These are phyloP conservation scores for Pythium vanterpoolii DNA, from an alignment of 352 stramenopile genomes.

Conservation along the genomic window DNA sequence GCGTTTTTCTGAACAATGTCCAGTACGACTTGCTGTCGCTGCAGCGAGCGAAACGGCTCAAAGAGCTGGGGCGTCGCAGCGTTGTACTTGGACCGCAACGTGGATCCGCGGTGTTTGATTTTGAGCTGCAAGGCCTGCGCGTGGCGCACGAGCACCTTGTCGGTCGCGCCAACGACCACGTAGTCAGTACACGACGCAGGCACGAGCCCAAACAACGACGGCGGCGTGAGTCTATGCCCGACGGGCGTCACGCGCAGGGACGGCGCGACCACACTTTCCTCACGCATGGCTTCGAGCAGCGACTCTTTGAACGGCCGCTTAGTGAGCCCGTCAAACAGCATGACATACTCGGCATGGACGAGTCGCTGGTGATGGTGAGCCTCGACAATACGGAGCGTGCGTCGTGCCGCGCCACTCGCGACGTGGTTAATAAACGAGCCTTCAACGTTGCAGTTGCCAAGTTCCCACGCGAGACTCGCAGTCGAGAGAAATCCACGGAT, in stretches of 20 bases:
- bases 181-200: conserved; percentile 35
- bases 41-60: conserved; percentile 68
- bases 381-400: conserved; percentile 26
- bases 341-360: conserved; percentile 52
- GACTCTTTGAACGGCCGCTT: conserved; percentile 72
- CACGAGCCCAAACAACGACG: conserved; percentile 12
- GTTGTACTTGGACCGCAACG: conserved; percentile 53
- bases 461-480: conserved; percentile 45
- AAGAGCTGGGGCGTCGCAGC: conserved; percentile 39
- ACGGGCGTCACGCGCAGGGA: conserved; percentile 44
- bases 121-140: conserved; percentile 65
- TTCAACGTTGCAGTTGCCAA: conserved; percentile 64
- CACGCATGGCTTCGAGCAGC: conserved; percentile 62
- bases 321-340: conserved; percentile 63
- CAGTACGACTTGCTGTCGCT: conserved; percentile 71
- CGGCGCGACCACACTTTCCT: conserved; percentile 57
- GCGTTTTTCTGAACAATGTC: conserved; percentile 75
- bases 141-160: conserved; percentile 55
- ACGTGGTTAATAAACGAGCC: conserved; percentile 67
- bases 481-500: conserved; percentile 38
- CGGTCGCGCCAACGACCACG: conserved; percentile 51
- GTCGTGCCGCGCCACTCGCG: conserved; percentile 32
- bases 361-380: conserved; percentile 20
- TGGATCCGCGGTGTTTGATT: conserved; percentile 65
- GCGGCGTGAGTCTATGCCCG: conserved; percentile 25